Evolutionary conservation across 352 stramenopile species (phyloP).

Genomic region (Globisporangium iwayamae): DNA sequence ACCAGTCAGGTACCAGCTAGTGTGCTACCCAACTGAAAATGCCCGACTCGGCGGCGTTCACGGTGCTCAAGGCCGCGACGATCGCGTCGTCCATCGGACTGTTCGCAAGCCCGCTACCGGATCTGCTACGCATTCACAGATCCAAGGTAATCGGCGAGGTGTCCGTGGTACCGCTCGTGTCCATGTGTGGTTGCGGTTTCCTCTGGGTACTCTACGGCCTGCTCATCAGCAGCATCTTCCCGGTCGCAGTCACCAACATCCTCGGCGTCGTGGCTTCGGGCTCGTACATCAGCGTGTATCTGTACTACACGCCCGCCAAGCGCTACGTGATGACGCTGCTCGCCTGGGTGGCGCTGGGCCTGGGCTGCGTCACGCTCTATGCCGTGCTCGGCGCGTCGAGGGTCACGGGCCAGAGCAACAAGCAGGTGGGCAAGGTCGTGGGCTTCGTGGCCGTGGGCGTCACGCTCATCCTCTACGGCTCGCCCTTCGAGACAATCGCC

Average conservation of each 20-base stretch:
- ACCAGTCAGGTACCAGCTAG: not conserved
- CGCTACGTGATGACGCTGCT: constrained; percentile 11
- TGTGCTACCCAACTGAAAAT: no score
- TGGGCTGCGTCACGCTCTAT: constrained; percentile 4
- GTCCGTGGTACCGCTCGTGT: constrained; percentile 12
- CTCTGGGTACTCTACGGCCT: constrained; percentile 11
- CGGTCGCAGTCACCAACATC: constrained; percentile 9
- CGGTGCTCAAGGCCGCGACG: constrained; percentile 6
- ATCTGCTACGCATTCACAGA: constrained; percentile 11
- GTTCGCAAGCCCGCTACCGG: constrained; percentile 10
- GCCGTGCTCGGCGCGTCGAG: constrained; percentile 10
- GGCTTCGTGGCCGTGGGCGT: constrained; percentile 34
- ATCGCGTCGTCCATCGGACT: constrained; percentile 7
- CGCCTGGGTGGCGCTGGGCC: not conserved
- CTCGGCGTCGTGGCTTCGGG: constrained; percentile 1
- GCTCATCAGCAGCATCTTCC: constrained; percentile 11
- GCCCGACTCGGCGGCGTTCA: constrained; percentile 8
- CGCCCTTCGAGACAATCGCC: constrained; percentile 48
- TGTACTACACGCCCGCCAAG: not conserved
- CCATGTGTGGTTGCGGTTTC: constrained; percentile 8
- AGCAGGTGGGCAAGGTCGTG: constrained; percentile 27
- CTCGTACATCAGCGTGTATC: constrained; percentile 5
- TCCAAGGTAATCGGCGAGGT: constrained; percentile 14
- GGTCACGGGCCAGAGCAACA: constrained; percentile 21
- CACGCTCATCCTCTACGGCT: constrained; percentile 51